phyloP scores from a whole-genome alignment of 129 eudicot species.

The Dittrichia graveolens region DNA sequence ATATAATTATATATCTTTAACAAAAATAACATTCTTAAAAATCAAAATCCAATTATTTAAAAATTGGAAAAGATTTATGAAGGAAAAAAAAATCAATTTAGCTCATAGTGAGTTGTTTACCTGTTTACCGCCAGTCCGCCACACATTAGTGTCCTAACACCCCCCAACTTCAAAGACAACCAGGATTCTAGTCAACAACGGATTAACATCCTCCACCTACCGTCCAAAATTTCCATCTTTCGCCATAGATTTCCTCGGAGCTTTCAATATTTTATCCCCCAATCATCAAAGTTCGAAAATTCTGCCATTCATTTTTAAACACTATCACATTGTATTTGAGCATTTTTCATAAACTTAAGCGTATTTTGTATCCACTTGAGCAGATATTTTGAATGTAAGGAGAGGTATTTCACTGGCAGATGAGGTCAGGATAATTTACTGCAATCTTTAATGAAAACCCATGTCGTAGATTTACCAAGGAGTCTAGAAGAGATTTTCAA shows the following conservation, averaged over 20 bases:
- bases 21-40: neutral
- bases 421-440: slow-evolving; percentile 1
- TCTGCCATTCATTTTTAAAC: neutral
- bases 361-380: slow-evolving; percentile 23
- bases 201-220: slow-evolving; percentile 30
- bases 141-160: neutral
- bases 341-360: slow-evolving; percentile 11
- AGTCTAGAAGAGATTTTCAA: neutral
- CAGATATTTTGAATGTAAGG: slow-evolving; percentile 10
- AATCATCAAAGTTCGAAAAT: slow-evolving; percentile 14
- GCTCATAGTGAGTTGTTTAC: neutral
- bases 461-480: slow-evolving; percentile 19
- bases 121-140: neutral
- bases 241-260: slow-evolving; percentile 27
- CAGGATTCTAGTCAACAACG: slow-evolving; percentile 36
- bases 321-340: slow-evolving; percentile 11
- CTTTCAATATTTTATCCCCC: slow-evolving; percentile 22
- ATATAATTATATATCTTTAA: too few species aligned
- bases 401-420: slow-evolving; percentile 8
- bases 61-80: neutral
- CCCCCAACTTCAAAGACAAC: slow-evolving; percentile 21
- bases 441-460: slow-evolving; percentile 28
- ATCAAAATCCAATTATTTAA: neutral
- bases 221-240: slow-evolving; percentile 5
- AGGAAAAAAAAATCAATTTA: neutral